These are phyloP conservation scores for Dothistroma pini DNA, from an alignment of 2,329 filamentous ascomycete species.

Conservation along the genomic window DNA sequence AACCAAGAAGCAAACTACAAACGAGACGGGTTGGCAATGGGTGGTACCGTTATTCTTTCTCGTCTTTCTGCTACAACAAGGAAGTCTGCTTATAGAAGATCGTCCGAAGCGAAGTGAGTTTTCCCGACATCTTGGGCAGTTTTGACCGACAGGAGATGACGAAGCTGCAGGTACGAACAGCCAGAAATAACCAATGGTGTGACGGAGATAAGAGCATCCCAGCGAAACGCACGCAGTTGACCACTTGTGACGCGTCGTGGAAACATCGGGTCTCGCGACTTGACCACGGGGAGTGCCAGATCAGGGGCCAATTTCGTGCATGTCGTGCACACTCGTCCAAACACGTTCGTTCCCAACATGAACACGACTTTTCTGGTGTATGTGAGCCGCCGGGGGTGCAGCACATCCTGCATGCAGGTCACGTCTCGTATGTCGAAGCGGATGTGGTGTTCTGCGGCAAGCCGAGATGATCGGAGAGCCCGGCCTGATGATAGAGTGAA, in stretches of 20 bases:
- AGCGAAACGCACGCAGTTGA: background rate
- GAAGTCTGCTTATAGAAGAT: background rate
- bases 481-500: background rate
- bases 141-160: background rate
- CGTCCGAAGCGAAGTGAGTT: background rate
- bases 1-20: background rate
- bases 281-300: background rate
- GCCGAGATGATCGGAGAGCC: background rate
- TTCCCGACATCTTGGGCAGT: background rate
- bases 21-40: background rate
- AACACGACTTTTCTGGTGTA: background rate
- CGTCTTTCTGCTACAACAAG: background rate
- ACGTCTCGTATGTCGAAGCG: background rate
- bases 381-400: background rate
- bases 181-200: constrained; percentile 6
- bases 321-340: background rate
- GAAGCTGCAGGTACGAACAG: constrained; percentile 7
- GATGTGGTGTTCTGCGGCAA: background rate
- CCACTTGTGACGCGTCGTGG: background rate
- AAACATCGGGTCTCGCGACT: constrained; percentile 4
- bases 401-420: background rate
- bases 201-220: constrained; percentile 1
- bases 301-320: background rate
- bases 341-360: background rate
- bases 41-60: background rate